These are phyloP conservation scores for Rhododendron simsii DNA, from an alignment of 148 eudicot species.

Conservation along the genomic window DNA sequence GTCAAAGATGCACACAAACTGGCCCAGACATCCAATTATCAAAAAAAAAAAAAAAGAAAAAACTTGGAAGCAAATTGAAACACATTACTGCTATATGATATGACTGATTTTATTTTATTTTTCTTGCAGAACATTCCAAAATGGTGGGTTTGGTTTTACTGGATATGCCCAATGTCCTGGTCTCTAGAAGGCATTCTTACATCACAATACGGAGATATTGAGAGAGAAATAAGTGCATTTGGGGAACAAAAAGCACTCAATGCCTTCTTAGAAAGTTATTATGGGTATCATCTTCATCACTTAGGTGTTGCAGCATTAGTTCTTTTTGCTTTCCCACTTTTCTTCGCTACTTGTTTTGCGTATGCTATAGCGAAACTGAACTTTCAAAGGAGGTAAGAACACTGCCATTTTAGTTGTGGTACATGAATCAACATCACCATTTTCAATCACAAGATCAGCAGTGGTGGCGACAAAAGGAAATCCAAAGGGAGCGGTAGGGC, in stretches of 20 bases:
- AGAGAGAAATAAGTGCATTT: background rate
- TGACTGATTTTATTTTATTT: background rate
- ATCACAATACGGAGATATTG: conserved; percentile 17
- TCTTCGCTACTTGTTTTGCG: conserved; percentile 16
- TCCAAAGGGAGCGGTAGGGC: no score
- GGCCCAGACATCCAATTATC: no score
- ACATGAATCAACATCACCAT: no score
- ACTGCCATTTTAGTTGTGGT: background rate
- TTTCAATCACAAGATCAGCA: no score
- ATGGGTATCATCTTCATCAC: conserved; percentile 10
- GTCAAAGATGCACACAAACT: no score
- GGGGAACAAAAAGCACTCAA: conserved; percentile 13
- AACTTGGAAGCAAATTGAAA: background rate
- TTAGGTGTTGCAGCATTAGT: conserved; percentile 11
- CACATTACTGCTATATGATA: background rate
- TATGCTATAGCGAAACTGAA: conserved; percentile 14
- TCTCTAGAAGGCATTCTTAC: conserved; percentile 10
- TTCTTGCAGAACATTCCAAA: conserved; percentile 1
- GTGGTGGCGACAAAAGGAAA: no score
- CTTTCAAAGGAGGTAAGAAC: conserved; percentile 17
- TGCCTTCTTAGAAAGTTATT: conserved; percentile 12
- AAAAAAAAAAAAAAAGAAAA: no score
- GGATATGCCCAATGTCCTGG: conserved; percentile 17
- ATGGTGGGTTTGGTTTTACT: conserved; percentile 17
- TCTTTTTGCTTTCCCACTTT: conserved; percentile 14